Evolutionary conservation across 371 early-diverging fungal species (phyloP).

Genomic region (Apophysomyces ossiformis): DNA sequence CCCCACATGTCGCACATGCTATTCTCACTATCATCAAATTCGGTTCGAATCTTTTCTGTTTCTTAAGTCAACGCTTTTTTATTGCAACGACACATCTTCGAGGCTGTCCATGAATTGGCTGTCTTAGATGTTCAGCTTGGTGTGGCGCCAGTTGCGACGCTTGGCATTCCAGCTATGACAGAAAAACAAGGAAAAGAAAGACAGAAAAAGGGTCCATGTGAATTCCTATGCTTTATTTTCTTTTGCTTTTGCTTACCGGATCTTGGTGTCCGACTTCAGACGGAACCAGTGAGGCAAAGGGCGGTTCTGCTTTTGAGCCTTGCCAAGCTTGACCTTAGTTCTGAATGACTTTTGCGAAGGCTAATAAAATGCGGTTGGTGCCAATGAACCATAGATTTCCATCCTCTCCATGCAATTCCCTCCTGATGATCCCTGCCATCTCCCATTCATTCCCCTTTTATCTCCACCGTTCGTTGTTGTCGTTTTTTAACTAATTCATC

Average conservation of each 20-base stretch:
- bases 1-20: not conserved
- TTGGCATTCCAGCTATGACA: constrained; percentile 92
- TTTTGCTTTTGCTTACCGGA: constrained; percentile 61
- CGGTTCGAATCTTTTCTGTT: not conserved
- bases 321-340: constrained; percentile 97
- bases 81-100: not conserved
- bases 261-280: constrained; percentile 93
- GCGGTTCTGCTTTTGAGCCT: constrained; percentile 98
- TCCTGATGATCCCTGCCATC: not conserved
- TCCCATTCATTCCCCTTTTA: not conserved
- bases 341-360: constrained; percentile 95
- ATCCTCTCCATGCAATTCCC: not conserved
- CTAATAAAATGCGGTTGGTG: constrained; percentile 45
- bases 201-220: not conserved
- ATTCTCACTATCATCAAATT: not conserved
- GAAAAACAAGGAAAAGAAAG: too few relatives aligned
- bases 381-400: not conserved
- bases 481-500: not conserved
- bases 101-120: not conserved
- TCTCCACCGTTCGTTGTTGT: not conserved
- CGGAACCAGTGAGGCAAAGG: constrained; percentile 98
- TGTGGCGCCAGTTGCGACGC: constrained; percentile 99
- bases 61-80: too few relatives aligned
- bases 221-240: not conserved
- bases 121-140: constrained; percentile 93